phyloP scores from a whole-genome alignment of 2,329 filamentous ascomycete genomes.

The Boeremia exigua region DNA sequence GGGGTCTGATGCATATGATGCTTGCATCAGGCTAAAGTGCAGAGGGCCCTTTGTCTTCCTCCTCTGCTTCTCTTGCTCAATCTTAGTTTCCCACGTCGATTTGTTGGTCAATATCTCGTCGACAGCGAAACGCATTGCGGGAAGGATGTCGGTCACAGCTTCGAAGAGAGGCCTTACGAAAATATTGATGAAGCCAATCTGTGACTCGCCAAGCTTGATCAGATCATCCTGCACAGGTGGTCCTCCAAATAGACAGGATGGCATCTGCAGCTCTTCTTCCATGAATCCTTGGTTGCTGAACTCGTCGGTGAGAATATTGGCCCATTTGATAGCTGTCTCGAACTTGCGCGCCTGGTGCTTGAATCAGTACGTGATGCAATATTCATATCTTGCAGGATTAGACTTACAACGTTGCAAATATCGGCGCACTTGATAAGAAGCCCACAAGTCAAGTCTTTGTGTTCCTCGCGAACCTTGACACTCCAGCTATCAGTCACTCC shows the following conservation, averaged over 20 bases:
- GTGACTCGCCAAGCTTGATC: constrained; percentile 81
- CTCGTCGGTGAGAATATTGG: constrained; percentile 90
- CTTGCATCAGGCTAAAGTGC: constrained; percentile 26
- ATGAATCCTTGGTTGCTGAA: constrained; percentile 92
- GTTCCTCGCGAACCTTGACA: constrained; percentile 74
- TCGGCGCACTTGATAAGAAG: constrained; percentile 97
- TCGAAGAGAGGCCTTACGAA: constrained; percentile 93
- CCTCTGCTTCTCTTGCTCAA: constrained; percentile 67
- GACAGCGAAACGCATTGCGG: constrained; percentile 82
- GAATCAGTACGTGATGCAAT: not conserved
- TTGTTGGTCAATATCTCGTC: constrained; percentile 82
- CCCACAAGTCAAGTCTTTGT: constrained; percentile 83
- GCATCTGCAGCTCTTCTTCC: constrained; percentile 86
- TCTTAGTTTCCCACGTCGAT: constrained; percentile 71
- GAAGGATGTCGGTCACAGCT: constrained; percentile 83
- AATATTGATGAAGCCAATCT: constrained; percentile 95
- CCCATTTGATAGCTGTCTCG: constrained; percentile 85
- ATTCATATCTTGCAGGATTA: too few relatives aligned
- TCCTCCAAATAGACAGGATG: constrained; percentile 80
- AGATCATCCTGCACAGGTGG: constrained; percentile 83
- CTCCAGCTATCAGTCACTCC: constrained; percentile 74
- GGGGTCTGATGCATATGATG: constrained; percentile 36
- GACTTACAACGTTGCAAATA: constrained; percentile 84
- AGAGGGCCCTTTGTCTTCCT: constrained; percentile 45
- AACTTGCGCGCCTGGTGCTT: constrained; percentile 67